phyloP scores from a whole-genome alignment of 2,329 filamentous ascomycete species.

The Colletotrichum acutatum region DNA sequence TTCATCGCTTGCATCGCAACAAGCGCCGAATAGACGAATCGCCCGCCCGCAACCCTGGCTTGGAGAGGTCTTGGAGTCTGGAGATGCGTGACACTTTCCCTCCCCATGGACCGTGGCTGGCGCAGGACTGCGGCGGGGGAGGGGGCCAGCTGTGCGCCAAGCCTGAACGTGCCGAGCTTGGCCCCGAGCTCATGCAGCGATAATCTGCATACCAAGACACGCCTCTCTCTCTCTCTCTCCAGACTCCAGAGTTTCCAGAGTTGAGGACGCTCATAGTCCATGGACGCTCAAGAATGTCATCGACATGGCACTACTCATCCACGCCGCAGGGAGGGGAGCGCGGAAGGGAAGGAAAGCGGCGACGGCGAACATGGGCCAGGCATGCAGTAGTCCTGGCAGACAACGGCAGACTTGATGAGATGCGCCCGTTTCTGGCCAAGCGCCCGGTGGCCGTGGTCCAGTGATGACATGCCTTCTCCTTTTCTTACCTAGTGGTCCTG shows the following conservation, averaged over 20 bases:
- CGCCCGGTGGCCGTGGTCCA: not conserved
- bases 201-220: conserved; percentile 22
- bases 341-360: not conserved
- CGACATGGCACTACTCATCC: not conserved
- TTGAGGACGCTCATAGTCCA: not conserved
- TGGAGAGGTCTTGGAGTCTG: not conserved
- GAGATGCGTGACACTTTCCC: not conserved
- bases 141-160: conserved; percentile 28
- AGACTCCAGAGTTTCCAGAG: not conserved
- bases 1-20: not conserved
- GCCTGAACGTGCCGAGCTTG: conserved; percentile 33
- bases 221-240: not conserved
- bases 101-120: not conserved
- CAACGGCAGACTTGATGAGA: not conserved
- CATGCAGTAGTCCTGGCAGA: not conserved
- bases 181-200: conserved; percentile 33
- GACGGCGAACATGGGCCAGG: not conserved
- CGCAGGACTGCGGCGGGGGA: conserved; percentile 17
- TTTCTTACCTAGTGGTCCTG: not conserved
- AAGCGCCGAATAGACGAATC: not conserved
- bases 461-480: not conserved
- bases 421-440: conserved; percentile 11
- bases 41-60: not conserved
- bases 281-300: not conserved
- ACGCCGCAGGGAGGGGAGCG: not conserved